Percentiles rank a stretch among this genome's conserved stretches.
phyloP scores from a whole-genome alignment of 2,329 filamentous ascomycete genomes.

The Fusarium redolens region DNA sequence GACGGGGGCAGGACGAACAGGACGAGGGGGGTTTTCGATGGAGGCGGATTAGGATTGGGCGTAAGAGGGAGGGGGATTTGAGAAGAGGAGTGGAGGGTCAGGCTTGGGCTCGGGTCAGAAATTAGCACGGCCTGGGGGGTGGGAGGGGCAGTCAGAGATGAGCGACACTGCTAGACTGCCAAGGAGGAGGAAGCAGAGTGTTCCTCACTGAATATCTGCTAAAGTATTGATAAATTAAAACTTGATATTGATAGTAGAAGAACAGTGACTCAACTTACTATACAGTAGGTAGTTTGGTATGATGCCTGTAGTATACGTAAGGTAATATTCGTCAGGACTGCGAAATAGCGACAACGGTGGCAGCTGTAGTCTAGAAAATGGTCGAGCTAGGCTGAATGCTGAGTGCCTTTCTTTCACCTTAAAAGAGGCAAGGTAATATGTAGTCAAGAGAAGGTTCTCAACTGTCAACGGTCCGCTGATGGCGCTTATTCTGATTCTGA shows the following conservation, averaged over 20 bases:
- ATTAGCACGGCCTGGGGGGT: conserved; percentile 37
- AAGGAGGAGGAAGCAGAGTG: not conserved
- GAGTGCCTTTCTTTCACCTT: not conserved
- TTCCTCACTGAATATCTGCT: not conserved
- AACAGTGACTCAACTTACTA: not conserved
- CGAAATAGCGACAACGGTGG: not conserved
- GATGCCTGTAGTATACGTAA: not conserved
- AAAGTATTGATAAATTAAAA: not conserved
- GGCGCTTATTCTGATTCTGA: not conserved
- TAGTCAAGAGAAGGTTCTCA: not conserved
- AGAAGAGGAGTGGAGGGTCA: conserved; percentile 23
- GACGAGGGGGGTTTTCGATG: conserved; percentile 36
- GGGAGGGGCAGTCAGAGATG: conserved; percentile 9
- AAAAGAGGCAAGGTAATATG: not conserved
- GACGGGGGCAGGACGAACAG: conserved; percentile 35
- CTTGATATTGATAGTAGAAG: not conserved
- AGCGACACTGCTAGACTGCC: not conserved
- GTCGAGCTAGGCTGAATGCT: not conserved
- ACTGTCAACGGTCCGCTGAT: not conserved
- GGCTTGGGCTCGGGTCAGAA: conserved; percentile 43
- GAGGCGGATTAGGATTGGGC: conserved; percentile 34
- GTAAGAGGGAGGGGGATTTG: conserved; percentile 31
- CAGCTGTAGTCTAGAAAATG: not conserved
- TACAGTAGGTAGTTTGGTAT: not conserved
- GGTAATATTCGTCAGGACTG: not conserved